These are phyloP conservation scores for Butyriboletus loyo DNA, from an alignment of 768 basidiomycete genomes.

Conservation along the genomic window DNA sequence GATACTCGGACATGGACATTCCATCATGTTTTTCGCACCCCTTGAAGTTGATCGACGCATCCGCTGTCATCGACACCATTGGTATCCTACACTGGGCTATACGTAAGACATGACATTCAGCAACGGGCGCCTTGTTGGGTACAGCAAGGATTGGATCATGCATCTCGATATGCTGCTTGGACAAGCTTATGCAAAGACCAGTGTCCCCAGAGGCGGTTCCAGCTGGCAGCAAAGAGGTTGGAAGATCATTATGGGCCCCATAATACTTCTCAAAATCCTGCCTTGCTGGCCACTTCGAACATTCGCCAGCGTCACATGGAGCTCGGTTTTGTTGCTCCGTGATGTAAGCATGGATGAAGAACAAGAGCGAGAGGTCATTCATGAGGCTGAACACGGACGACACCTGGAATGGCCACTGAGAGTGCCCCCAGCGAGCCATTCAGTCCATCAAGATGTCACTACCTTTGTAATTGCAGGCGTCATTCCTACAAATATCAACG, in stretches of 20 bases:
- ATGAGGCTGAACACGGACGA: slow-evolving; percentile 43
- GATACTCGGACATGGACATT: slow-evolving; percentile 45
- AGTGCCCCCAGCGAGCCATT: slow-evolving; percentile 22
- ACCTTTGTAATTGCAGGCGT: slow-evolving; percentile 30
- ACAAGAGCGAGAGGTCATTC: slow-evolving; percentile 47
- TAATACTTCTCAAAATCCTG: background rate
- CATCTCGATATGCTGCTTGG: slow-evolving; percentile 26
- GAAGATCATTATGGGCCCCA: slow-evolving; percentile 33
- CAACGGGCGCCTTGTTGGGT: slow-evolving; percentile 43
- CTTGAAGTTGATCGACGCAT: slow-evolving; percentile 42
- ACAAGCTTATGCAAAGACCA: slow-evolving; percentile 7
- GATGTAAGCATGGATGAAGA: slow-evolving; percentile 41
- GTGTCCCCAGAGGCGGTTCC: slow-evolving; percentile 22
- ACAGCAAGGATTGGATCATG: slow-evolving; percentile 41
- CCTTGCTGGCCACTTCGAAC: background rate
- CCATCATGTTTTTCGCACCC: slow-evolving; percentile 49
- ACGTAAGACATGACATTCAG: slow-evolving; percentile 43
- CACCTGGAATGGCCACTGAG: slow-evolving; percentile 37
- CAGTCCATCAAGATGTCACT: slow-evolving; percentile 18
- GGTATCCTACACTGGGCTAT: slow-evolving; percentile 48
- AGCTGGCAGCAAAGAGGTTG: slow-evolving; percentile 38
- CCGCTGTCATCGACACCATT: slow-evolving; percentile 20
- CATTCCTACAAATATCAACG: slow-evolving; percentile 11
- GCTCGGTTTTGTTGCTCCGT: slow-evolving; percentile 13
- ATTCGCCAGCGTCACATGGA: slow-evolving; percentile 13